Conservation (phyloP, 139 green algal species). For the Picochlorum sp. region DNA sequence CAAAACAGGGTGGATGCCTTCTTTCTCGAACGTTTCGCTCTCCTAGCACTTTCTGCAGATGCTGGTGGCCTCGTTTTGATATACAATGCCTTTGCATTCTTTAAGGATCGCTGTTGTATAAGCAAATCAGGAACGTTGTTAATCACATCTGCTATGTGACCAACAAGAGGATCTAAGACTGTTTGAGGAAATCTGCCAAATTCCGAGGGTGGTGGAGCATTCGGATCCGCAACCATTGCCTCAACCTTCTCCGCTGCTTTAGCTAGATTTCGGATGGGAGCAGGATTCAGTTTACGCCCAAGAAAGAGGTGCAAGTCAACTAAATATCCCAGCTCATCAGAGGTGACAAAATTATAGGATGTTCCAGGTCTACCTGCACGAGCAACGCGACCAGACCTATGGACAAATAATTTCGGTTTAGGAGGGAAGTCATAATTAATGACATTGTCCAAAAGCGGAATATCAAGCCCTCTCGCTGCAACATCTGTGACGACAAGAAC, state of each 20-base stretch:
- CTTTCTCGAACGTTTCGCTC: slow-evolving; percentile 47
- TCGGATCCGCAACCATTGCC: background rate
- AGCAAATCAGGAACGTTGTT: slow-evolving; percentile 36
- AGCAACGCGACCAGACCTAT: slow-evolving; percentile 73
- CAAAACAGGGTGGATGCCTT: slow-evolving; percentile 73
- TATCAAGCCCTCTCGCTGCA: slow-evolving; percentile 94
- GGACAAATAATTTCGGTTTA: slow-evolving; percentile 94
- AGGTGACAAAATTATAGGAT: slow-evolving; percentile 70
- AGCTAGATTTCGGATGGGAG: slow-evolving; percentile 26
- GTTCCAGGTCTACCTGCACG: slow-evolving; percentile 54
- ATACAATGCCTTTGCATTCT: slow-evolving; percentile 86
- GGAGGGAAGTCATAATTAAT: slow-evolving; percentile 92
- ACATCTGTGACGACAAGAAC: slow-evolving; percentile 94
- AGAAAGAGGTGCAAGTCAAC: slow-evolving; percentile 97
- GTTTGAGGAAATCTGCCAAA: slow-evolving; percentile 62
- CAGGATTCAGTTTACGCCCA: slow-evolving; percentile 41
- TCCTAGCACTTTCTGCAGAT: slow-evolving; percentile 52
- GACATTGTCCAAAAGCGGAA: slow-evolving; percentile 97
- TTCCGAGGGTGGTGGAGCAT: slow-evolving; percentile 15
- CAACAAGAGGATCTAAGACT: slow-evolving; percentile 52
- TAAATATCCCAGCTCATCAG: slow-evolving; percentile 69
- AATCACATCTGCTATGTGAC: slow-evolving; percentile 48
- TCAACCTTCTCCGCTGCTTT: slow-evolving; percentile 23
- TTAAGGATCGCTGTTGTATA: slow-evolving; percentile 26
- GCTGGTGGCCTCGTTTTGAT: slow-evolving; percentile 71